Evolutionary conservation across 1,284 basidiomycete species (phyloP), one percentile per base, ranked within the genome.

Genomic region (Cutaneotrichosporon dermatis): DNA sequence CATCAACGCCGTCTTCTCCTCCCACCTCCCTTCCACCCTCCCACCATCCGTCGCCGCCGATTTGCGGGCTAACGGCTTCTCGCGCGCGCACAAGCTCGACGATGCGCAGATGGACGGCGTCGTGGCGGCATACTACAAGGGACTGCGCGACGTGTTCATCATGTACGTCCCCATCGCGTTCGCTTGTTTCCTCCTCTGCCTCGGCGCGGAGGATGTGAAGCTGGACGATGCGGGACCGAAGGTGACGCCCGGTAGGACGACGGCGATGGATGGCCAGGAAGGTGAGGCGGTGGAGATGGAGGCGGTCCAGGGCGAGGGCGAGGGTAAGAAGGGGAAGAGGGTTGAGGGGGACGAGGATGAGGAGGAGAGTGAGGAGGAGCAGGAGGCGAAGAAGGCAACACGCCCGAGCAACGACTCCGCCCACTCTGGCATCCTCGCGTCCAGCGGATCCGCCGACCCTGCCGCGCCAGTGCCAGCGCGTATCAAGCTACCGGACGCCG

Each of bases 61-160:
- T 50, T 34, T 50, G 6, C 33, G 35, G 35, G 15, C 11, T 12
- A 37, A 50, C n/a, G 49, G 49, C 9, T 50, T 50, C n/a, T 40
- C 39, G 9, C 39, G 39, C 9, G 39, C 9, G 37, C 46, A 25
- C 9, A 12, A 34, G 34, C 35, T 51, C 46, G 5, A 9, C 5
- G 6, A 35, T 6, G 46, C 49, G n/a, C 37, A 41, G 39, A 12
- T 12, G 25, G 25, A 15, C 8, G 39, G 5, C 4, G 44, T 52
- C n/a, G 35, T 48, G 43, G 45, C 56, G 40, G 59, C 51, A 5
- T 60, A 60, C 59, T 60, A 44, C 15, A n/a, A 44, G 37, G 69
- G 67, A 4, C 48, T 70, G 15, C 35, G 58, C 33, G 52, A 55
- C 35, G 67, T 68, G 11, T 70, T 66, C 42, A 66, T 70, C 51